phyloP scores from a whole-genome alignment of 1,284 basidiomycete species.

The Heterobasidion occidentale region DNA sequence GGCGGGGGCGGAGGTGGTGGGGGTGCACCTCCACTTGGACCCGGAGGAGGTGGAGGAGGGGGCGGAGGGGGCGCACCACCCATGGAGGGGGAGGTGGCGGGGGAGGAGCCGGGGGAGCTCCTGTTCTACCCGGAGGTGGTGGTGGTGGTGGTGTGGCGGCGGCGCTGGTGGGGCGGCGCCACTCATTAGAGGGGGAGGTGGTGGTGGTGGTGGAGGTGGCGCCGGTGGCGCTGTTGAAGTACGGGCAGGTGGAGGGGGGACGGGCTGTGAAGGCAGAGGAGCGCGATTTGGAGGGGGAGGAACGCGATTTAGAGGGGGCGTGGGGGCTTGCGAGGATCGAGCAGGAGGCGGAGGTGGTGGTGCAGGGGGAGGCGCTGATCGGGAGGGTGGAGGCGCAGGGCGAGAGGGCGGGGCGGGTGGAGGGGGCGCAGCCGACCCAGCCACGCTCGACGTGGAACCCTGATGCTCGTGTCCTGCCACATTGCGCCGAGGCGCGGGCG shows the following conservation, averaged over 20 bases:
- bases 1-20: constrained; percentile 21
- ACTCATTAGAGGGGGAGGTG: constrained; percentile 27
- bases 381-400: constrained; percentile 14
- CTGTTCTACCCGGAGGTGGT: constrained; percentile 15
- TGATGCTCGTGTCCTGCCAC: constrained; percentile 20
- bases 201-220: constrained; percentile 27
- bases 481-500: constrained; percentile 40
- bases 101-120: constrained; percentile 21
- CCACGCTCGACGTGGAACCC: constrained; percentile 14
- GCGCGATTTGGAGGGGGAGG: background rate
- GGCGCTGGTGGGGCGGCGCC: constrained; percentile 22
- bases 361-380: constrained; percentile 10
- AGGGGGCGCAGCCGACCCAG: constrained; percentile 16
- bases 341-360: constrained; percentile 23
- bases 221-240: constrained; percentile 26
- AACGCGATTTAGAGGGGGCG: background rate
- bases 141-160: constrained; percentile 23
- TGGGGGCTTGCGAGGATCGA: background rate
- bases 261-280: constrained; percentile 10
- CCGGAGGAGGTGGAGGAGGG: constrained; percentile 28
- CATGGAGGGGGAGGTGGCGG: constrained; percentile 27
- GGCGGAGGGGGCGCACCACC: constrained; percentile 21
- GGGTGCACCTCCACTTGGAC: constrained; percentile 21
- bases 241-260: constrained; percentile 25
- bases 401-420: constrained; percentile 17